Evolutionary conservation across 2,329 filamentous ascomycete genomes (phyloP), one percentile per base, ranked within the genome.

Genomic region (Aspergillus nomiae): DNA sequence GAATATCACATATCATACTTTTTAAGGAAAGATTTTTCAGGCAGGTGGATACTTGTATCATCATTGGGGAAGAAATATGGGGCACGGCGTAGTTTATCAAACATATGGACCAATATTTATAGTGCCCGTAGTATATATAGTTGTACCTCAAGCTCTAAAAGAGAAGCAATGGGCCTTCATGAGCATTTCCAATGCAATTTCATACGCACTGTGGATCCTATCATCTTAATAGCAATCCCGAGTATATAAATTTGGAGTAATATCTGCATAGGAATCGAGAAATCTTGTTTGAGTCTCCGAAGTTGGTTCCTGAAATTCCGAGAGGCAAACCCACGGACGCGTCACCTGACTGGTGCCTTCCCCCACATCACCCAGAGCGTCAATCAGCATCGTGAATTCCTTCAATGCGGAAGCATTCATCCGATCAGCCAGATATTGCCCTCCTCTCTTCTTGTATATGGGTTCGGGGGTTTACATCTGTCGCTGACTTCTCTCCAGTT

Each of bases 321-420:
- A 62, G 45, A 63, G 67, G 69, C 26, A 55, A 28, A 6, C 70
- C 71, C 71, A 69, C 65, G 56, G 54, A 59, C 59, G 19, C 50
- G 67, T 75, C 74, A 75, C 72, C 66, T 76, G 74, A 75, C 70
- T 51, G 28, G 48, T 32, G 57, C 66, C 61, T 12, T 55, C 34
- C 60, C 60, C 60, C 60, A 62, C 60, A 53, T 43, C 45, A 28
- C 41, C 41, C 57, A 48, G 43, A 41, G 63, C 54, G 63, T 69
- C 63, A 56, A 51, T 61, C 45, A 48, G 53, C 51, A 53, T 50
- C 58, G 50, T 48, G 43, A 48, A 45, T 51, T 60, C 61, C 19
- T 55, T 46, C 21, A 21, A 58, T 59, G 55, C 59, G 50, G 54
- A 43, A 53, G 51, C 45, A 24, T 56, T 60, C 55, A 64, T 45